Evolutionary conservation across 2,329 filamentous ascomycete species (phyloP), one percentile per base, ranked within the genome.

Genomic region (Pseudocercospora pini-densiflorae): DNA sequence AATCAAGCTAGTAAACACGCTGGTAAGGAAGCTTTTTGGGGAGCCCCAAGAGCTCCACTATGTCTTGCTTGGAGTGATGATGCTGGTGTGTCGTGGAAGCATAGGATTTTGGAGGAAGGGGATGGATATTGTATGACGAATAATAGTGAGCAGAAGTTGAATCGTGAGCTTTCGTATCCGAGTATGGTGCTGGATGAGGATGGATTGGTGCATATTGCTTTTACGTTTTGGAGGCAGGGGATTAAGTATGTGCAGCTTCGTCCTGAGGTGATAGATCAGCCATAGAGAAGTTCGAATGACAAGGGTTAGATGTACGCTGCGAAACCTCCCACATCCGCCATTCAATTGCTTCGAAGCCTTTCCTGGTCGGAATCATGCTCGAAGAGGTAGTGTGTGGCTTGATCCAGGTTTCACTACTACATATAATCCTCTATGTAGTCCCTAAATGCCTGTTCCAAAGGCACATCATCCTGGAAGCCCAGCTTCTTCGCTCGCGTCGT

Each of bases 111-210:
- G 45, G 66, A 70, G 40, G 63, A 68, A 12, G 68, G 68, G 5
- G 66, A 68, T 54, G 68, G 68, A n/a, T 70, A 66, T 29, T 70
- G 68, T 49, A 66, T 70, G 68, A 70, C 68, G 21, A 70, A 70
- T 10, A 70, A 70, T 53, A 70, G 68, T 58, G 63, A 70, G 59
- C 60, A 66, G 61, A 68, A 68, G 61, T 36, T 70, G 27, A 70
- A 70, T 40, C 68, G 68, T 12, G 68, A 70, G 58, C 45, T 70
- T 12, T 68, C 62, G 8, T 70, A 70, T 33, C 68, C 68, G 14
- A 70, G 68, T 54, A 70, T 70, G 51, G 54, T 57, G 7, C 5
- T 64, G 5, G 58, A 49, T 0, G 12, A 29, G 14, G 63, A 68
- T 24, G 66, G 63, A 8, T 27, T 51, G 24, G 63, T 70, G 29